phyloP scores from a whole-genome alignment of 805 yeast species.

The Barnettozyma sucrosica region DNA sequence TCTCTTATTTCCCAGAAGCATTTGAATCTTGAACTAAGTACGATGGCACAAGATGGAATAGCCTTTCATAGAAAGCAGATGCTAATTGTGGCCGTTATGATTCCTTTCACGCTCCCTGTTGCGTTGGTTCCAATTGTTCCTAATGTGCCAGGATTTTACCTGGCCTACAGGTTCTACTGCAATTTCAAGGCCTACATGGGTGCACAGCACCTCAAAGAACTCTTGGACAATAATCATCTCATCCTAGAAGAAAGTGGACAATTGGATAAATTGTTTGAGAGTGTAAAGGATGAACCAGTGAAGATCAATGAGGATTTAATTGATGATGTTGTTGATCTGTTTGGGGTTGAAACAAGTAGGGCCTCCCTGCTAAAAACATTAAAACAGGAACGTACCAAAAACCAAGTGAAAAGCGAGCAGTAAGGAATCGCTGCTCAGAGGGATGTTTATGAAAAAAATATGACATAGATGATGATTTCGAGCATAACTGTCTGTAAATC shows the following conservation, averaged over 20 bases:
- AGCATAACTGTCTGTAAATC: no score
- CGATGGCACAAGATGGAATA: conserved; percentile 39
- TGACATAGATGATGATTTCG: neutral
- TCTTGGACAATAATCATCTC: conserved; percentile 43
- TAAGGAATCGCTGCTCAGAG: neutral
- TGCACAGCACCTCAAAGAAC: conserved; percentile 55
- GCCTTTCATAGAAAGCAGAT: conserved; percentile 52
- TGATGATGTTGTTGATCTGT: conserved; percentile 37
- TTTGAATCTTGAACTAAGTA: conserved; percentile 34
- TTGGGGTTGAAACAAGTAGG: conserved; percentile 41
- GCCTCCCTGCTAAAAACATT: conserved; percentile 46
- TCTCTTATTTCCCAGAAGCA: conserved; percentile 26
- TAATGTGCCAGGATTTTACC: conserved; percentile 85
- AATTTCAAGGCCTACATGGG: conserved; percentile 77
- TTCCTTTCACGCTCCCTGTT: conserved; percentile 78
- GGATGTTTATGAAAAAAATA: neutral
- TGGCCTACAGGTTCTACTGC: conserved; percentile 77
- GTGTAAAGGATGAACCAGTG: conserved; percentile 16
- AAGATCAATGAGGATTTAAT: conserved; percentile 42
- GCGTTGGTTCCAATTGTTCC: conserved; percentile 84
- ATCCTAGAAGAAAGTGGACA: conserved; percentile 27
- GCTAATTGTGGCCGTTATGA: conserved; percentile 44
- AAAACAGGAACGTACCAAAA: conserved; percentile 40
- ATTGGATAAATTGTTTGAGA: conserved; percentile 27
- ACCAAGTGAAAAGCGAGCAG: neutral